Conservation (phyloP, 805 yeast species). For the Candida succiphila region DNA sequence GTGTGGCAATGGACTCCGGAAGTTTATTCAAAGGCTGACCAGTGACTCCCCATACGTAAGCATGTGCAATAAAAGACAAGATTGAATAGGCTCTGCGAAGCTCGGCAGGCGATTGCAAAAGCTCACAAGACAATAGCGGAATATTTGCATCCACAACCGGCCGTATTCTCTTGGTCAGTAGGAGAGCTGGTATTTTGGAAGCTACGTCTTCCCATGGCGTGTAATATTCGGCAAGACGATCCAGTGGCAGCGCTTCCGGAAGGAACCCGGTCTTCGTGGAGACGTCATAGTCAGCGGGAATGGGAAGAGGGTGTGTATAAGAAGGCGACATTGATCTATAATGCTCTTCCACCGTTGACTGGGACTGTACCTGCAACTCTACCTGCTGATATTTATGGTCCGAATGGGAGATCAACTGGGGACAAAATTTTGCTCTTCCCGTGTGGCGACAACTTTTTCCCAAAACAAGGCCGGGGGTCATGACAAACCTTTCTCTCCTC, state of each 20-base stretch:
- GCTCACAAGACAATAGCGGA: slow-evolving; percentile 43
- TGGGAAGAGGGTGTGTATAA: slow-evolving; percentile 30
- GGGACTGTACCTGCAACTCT: no score
- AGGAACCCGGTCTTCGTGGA: slow-evolving; percentile 69
- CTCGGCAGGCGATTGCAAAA: slow-evolving; percentile 36
- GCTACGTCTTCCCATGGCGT: slow-evolving; percentile 72
- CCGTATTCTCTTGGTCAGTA: slow-evolving; percentile 57
- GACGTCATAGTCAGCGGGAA: slow-evolving; percentile 56
- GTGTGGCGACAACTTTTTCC: no score
- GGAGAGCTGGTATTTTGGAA: slow-evolving; percentile 58
- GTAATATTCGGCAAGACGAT: slow-evolving; percentile 47
- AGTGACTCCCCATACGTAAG: slow-evolving; percentile 75
- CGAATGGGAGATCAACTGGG: no score
- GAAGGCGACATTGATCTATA: slow-evolving; percentile 8
- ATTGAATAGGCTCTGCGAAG: slow-evolving; percentile 74
- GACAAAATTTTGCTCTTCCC: no score
- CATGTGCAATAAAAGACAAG: slow-evolving; percentile 74
- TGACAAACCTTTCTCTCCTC: no score
- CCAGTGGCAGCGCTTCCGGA: slow-evolving; percentile 59
- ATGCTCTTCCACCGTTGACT: no score
- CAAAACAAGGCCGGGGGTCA: no score
- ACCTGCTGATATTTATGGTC: no score
- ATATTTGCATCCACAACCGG: slow-evolving; percentile 46
- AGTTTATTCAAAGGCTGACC: slow-evolving; percentile 49
- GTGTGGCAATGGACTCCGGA: slow-evolving; percentile 62